These are phyloP conservation scores for Histomonas meleagridis DNA, from an alignment of 208 protist genomes.

Conservation along the genomic window DNA sequence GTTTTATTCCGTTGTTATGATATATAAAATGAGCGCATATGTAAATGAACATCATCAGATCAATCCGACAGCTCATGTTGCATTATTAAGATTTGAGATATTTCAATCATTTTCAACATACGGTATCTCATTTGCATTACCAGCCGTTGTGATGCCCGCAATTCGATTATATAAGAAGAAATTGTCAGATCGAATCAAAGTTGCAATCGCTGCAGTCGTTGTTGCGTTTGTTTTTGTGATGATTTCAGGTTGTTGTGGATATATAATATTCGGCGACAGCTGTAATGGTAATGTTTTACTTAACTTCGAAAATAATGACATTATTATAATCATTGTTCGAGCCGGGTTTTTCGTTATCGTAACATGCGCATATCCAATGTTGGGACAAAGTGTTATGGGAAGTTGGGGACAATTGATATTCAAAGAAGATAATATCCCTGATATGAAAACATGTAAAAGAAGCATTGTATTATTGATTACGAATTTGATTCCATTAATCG, in stretches of 20 bases:
- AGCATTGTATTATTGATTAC: neutral
- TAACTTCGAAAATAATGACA: neutral
- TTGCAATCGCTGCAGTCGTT: neutral
- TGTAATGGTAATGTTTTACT: neutral
- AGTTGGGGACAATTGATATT: neutral
- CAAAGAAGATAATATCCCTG: neutral
- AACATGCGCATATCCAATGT: neutral
- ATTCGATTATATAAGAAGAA: neutral
- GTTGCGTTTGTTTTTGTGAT: neutral
- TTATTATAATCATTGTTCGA: conserved; percentile 7
- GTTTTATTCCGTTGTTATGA: neutral
- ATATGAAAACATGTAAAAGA: neutral
- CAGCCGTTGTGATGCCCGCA: neutral
- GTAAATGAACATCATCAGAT: neutral
- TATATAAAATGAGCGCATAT: neutral
- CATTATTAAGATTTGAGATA: neutral
- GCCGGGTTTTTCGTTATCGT: neutral
- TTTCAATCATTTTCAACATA: neutral
- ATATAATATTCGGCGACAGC: neutral
- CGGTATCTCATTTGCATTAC: neutral
- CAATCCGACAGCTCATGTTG: no score
- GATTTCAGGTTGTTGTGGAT: neutral
- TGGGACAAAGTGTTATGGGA: neutral
- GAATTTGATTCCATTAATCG: neutral
- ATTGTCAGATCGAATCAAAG: neutral